A percentile compares a stretch with the other conserved stretches of the same genome.
phyloP scores from a whole-genome alignment of 2,329 filamentous ascomycete genomes.

The Aspergillus sp. region DNA sequence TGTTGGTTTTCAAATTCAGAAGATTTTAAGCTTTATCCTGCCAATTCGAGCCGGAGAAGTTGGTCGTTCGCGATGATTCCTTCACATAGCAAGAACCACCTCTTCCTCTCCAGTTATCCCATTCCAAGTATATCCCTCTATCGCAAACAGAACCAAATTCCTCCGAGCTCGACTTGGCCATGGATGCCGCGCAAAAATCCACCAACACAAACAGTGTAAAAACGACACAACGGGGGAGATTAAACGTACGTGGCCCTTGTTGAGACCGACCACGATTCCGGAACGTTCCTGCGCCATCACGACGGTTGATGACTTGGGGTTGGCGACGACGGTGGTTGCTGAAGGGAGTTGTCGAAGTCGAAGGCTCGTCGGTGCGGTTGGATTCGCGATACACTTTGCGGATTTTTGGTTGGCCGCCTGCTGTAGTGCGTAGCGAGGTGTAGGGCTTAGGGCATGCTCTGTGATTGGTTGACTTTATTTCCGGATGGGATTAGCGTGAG shows the following conservation, averaged over 20 bases:
- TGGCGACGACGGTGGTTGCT: conserved; percentile 29
- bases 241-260: conserved; percentile 60
- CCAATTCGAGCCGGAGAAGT: conserved; percentile 1
- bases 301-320: conserved; percentile 32
- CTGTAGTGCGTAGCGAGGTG: conserved; percentile 27
- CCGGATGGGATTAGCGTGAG: neutral
- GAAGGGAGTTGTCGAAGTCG: conserved; percentile 22
- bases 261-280: conserved; percentile 55
- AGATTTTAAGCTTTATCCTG: neutral
- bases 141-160: conserved; percentile 2
- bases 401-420: conserved; percentile 28
- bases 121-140: neutral
- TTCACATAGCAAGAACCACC: neutral
- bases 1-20: neutral
- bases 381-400: conserved; percentile 16
- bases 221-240: conserved; percentile 7
- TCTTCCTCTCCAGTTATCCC: neutral
- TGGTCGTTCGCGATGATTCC: neutral
- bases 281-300: conserved; percentile 47
- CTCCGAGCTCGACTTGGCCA: conserved; percentile 12
- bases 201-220: conserved; percentile 2
- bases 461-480: conserved; percentile 13
- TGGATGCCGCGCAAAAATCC: conserved; percentile 3
- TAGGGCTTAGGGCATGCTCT: conserved; percentile 32
- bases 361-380: conserved; percentile 17